Base-by-base conservation (phyloP, 2,329 filamentous ascomycete species). In the Sarocladium brachiariae region DNA sequence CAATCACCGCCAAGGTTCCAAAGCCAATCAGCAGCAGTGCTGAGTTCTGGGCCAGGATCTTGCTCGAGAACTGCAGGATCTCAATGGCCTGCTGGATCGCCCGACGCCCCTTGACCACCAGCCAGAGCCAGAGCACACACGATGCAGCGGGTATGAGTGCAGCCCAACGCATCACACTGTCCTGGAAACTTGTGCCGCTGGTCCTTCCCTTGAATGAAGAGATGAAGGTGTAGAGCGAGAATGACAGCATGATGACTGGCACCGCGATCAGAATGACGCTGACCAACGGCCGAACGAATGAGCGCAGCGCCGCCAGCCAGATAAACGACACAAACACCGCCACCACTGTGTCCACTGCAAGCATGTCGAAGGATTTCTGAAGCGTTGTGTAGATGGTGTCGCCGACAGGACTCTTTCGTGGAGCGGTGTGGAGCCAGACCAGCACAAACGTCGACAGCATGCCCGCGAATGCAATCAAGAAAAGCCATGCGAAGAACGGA, bases 301-400 rank as follows among this genome's bases (percentile, higher is more conserved):
- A 93, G 45, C 89, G 81, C 45, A 99, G 74, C 1, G 95, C 75
- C 1, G 91, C 87, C 54, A 99, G 79, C 93, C 93, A 99, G 23
- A 96, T 68, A 31, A 96, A 74, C 2, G 92, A 92, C 18, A 97
- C 87, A 31, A 95, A 73, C 34, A 96, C 74, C 1, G 93, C 87
- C n/a, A 96, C 84, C 16, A 97, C 66, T 1, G 93, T 97, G 68
- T 97, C 95, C 49, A 93, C 82, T 2, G 89, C 87, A 37, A 99
- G 81, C 57, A 97, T 84, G 62, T 93, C 85, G 61, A 95, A 93
- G 1, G 91, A 96, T 48, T 84, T 83, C 58, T 87, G 85, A 31
- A 99, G 71, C 4, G 89, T 90, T 13, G 87, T 89, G 67, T 99
- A 99, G 52, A 99, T 89, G 1, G 92, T 96, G 66, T 99, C 93